Percentiles rank a stretch among this genome's conserved stretches.
Evolutionary conservation across 2,329 filamentous ascomycete genomes (phyloP).

Genomic region (Trichoderma sp.): DNA sequence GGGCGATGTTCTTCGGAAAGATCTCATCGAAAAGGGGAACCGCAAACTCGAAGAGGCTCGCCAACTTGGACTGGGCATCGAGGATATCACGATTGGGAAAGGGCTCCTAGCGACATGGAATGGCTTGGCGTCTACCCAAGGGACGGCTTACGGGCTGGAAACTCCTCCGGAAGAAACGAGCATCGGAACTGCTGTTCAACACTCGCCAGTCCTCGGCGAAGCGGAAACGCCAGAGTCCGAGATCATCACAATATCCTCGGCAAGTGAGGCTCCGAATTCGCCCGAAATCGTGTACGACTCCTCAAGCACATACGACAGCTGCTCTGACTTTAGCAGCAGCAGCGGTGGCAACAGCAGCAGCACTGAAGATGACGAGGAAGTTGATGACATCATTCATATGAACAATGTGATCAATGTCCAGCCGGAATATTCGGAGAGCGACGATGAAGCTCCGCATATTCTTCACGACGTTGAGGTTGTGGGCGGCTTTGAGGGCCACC

Average conservation of each 20-base stretch:
- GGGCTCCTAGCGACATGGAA: constrained; percentile 33
- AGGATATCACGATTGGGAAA: constrained; percentile 28
- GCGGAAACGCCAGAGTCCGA: not conserved
- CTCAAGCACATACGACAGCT: not conserved
- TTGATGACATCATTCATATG: constrained; percentile 22
- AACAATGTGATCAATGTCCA: constrained; percentile 26
- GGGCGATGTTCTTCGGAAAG: constrained; percentile 23
- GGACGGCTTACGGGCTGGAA: not conserved
- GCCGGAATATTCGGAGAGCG: constrained; percentile 24
- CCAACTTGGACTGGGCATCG: constrained; percentile 24
- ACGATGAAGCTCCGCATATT: constrained; percentile 25
- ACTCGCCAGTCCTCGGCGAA: not conserved
- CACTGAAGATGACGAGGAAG: not conserved
- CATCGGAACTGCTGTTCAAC: not conserved
- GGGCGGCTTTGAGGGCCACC: not conserved
- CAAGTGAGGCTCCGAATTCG: not conserved
- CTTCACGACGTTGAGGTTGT: constrained; percentile 31
- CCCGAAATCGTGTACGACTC: not conserved
- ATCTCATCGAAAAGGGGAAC: constrained; percentile 31
- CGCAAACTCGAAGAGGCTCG: constrained; percentile 28
- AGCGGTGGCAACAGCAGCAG: not conserved
- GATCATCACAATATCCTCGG: not conserved
- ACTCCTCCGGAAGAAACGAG: not conserved
- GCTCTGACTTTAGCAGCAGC: not conserved
- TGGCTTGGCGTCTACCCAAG: not conserved